These are phyloP conservation scores for Stellera chamaejasme DNA, from an alignment of 345 rosid genomes.

Conservation along the genomic window DNA sequence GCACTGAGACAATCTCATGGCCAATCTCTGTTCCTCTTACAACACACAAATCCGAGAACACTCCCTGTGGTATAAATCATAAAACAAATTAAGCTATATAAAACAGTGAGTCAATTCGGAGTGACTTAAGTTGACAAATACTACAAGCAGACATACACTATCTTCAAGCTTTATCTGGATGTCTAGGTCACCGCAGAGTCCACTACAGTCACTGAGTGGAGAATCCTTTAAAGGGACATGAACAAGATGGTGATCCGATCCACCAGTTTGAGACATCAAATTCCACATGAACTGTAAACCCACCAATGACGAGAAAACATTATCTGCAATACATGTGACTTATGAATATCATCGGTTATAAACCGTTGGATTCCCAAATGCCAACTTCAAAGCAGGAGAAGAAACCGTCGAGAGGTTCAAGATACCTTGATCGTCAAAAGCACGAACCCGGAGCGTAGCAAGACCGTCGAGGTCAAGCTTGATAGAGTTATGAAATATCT, in stretches of 20 bases:
- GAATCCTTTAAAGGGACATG: conserved; percentile 93
- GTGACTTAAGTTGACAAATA: conserved; percentile 4
- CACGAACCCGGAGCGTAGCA: conserved; percentile 87
- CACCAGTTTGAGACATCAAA: conserved; percentile 47
- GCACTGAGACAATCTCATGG: conserved; percentile 78
- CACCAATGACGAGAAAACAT: conserved; percentile 85
- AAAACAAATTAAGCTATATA: conserved; percentile 10
- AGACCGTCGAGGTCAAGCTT: conserved; percentile 96
- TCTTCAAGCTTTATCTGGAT: conserved; percentile 79
- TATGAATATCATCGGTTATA: background rate
- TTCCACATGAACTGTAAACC: conserved; percentile 91
- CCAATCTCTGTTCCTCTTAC: conserved; percentile 82
- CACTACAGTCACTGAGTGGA: conserved; percentile 89
- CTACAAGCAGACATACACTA: conserved; percentile 37
- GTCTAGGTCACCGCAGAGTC: conserved; percentile 79
- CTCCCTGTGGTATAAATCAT: conserved; percentile 52
- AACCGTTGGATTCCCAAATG: background rate
- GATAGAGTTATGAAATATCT: conserved; percentile 85
- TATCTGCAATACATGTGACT: conserved; percentile 43
- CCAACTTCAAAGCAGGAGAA: background rate
- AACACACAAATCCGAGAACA: conserved; percentile 74
- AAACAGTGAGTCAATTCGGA: background rate
- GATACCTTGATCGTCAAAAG: conserved; percentile 78
- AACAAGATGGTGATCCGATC: conserved; percentile 64
- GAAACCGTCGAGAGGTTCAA: conserved; percentile 2